A percentile compares a stretch with the other conserved stretches of the same genome.
These are phyloP conservation scores for Aspergillus haitiensis DNA, from an alignment of 495 filamentous ascomycete genomes.

Conservation along the genomic window DNA sequence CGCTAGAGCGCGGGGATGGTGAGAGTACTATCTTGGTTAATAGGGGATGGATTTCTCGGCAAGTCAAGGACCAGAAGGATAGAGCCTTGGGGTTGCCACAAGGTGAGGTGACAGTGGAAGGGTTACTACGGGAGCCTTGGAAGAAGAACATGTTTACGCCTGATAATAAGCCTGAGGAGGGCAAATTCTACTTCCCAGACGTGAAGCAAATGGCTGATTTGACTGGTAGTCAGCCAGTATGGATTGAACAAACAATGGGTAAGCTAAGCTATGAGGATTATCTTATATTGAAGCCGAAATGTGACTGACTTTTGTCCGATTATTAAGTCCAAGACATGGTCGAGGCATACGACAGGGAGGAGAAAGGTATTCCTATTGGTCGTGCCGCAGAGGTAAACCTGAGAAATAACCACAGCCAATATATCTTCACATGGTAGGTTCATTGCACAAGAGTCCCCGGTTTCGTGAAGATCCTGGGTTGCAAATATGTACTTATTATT, in stretches of 20 bases:
- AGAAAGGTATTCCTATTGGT: constrained; percentile 90
- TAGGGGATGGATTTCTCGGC: constrained; percentile 85
- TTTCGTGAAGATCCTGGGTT: not conserved
- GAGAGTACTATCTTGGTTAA: constrained; percentile 75
- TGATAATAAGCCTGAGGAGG: constrained; percentile 74
- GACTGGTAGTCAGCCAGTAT: constrained; percentile 82
- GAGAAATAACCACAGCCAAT: constrained; percentile 94
- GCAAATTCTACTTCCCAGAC: constrained; percentile 93
- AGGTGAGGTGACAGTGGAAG: constrained; percentile 74
- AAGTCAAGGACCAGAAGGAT: constrained; percentile 60
- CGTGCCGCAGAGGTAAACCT: constrained; percentile 87
- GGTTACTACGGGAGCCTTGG: constrained; percentile 84
- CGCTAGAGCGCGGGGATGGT: constrained; percentile 69
- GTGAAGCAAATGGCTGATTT: constrained; percentile 87
- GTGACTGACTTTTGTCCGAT: constrained; percentile 19
- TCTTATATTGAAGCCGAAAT: not conserved
- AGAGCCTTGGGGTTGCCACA: constrained; percentile 59
- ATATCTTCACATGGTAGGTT: constrained; percentile 95
- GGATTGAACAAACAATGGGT: constrained; percentile 98
- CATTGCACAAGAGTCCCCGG: not conserved
- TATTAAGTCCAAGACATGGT: constrained; percentile 72
- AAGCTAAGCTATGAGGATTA: constrained; percentile 16
- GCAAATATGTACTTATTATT: constrained; percentile 25
- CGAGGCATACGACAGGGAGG: constrained; percentile 64
- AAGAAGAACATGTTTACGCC: constrained; percentile 98